Conservation (phyloP, 805 yeast genomes). For the Cyberlindnera mrakii region DNA sequence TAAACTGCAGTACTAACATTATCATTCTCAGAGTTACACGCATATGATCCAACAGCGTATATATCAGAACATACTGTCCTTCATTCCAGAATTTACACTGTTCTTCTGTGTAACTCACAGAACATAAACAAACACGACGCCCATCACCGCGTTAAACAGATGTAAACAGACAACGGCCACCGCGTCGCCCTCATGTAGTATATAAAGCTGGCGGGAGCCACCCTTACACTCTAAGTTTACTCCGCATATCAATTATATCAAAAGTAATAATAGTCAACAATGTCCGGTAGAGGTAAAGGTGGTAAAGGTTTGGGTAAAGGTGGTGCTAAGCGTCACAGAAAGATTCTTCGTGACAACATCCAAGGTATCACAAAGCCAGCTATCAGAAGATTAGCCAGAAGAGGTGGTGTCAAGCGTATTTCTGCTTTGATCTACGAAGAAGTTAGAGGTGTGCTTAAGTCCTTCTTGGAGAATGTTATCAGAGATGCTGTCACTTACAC, state of each 20-base stretch:
- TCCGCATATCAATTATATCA: too few relatives aligned
- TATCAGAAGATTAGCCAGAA: conserved; percentile 99
- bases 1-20: conserved; percentile 5
- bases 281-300: conserved; percentile 99
- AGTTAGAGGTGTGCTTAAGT: conserved; percentile 93
- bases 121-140: conserved; percentile 1
- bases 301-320: conserved; percentile 99
- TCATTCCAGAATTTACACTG: neutral
- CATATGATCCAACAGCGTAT: neutral
- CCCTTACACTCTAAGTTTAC: too few relatives aligned
- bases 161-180: too few relatives aligned
- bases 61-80: neutral
- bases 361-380: conserved; percentile 99
- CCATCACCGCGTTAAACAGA: too few relatives aligned
- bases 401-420: conserved; percentile 99
- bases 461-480: conserved; percentile 94
- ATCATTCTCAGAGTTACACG: neutral
- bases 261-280: conserved; percentile 33
- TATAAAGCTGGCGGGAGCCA: too few relatives aligned
- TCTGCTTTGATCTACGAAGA: conserved; percentile 98
- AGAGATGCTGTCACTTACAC: conserved; percentile 99
- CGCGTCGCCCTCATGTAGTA: too few relatives aligned
- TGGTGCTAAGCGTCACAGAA: conserved; percentile 99
- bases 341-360: conserved; percentile 98
- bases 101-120: neutral